These are phyloP conservation scores for Trypanosoma rangeli DNA, from an alignment of 208 protist species.

Conservation along the genomic window DNA sequence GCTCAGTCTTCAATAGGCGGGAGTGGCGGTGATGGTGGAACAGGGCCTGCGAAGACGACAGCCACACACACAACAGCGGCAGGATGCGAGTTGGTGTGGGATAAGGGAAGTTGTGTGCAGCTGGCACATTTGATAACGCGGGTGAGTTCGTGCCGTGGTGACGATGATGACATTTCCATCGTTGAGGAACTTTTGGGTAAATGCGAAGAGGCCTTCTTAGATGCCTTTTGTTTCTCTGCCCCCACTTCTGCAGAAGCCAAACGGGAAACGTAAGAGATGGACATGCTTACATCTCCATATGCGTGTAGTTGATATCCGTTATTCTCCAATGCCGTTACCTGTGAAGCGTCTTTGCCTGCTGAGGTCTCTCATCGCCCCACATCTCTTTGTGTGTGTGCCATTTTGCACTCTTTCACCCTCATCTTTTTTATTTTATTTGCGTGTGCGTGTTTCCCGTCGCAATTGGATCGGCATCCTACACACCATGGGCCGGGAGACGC, in stretches of 20 bases:
- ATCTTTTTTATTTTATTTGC: not conserved
- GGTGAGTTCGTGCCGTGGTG: not conserved
- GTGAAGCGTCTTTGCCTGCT: not conserved
- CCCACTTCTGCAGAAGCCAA: not conserved
- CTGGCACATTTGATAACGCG: conserved; percentile 8
- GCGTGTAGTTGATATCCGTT: not conserved
- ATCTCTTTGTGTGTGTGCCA: not conserved
- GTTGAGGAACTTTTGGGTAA: conserved; percentile 1
- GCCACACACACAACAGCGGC: not conserved
- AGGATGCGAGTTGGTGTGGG: not conserved
- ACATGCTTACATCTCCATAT: not conserved
- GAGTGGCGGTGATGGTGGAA: not conserved
- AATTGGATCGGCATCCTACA: too few species aligned
- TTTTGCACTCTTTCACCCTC: not conserved
- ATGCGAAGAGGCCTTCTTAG: conserved; percentile 19
- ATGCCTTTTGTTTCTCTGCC: conserved; percentile 3
- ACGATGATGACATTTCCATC: not conserved
- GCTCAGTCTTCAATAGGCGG: not conserved
- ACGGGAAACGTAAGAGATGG: not conserved
- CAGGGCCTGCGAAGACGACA: not conserved
- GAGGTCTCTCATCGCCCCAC: not conserved
- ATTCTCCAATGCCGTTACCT: not conserved
- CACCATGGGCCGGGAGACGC: too few species aligned
- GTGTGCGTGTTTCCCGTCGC: not conserved
- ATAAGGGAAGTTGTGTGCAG: conserved; percentile 10